A percentile compares a stretch with the other conserved stretches of the same genome.
These are phyloP conservation scores for Aethionema arabicum DNA, from an alignment of 345 rosid species.

Conservation along the genomic window DNA sequence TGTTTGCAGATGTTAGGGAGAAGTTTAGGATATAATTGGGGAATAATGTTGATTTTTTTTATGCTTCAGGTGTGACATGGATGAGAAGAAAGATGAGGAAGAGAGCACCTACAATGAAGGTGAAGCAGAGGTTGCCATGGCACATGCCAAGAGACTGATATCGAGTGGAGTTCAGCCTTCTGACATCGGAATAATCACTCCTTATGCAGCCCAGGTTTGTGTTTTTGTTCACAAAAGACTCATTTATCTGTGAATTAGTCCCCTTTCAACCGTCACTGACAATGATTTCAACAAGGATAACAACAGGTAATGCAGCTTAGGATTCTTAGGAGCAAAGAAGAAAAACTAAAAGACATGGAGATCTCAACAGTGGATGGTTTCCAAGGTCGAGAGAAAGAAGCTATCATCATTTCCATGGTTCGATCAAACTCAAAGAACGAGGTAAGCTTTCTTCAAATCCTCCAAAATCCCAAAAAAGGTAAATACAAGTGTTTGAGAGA, in stretches of 20 bases:
- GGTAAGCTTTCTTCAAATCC: slow-evolving; percentile 40
- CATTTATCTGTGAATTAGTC: neutral
- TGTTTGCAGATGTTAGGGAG: neutral
- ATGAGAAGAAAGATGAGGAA: slow-evolving; percentile 98
- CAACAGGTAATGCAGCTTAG: slow-evolving; percentile 70
- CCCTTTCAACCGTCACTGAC: neutral
- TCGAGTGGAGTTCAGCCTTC: slow-evolving; percentile 70
- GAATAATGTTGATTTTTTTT: neutral
- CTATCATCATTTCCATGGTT: slow-evolving; percentile 93
- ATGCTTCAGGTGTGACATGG: slow-evolving; percentile 84
- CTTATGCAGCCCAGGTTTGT: slow-evolving; percentile 91
- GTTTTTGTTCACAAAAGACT: neutral
- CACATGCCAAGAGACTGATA: slow-evolving; percentile 83
- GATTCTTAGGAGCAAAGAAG: slow-evolving; percentile 67
- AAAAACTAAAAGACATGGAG: slow-evolving; percentile 76
- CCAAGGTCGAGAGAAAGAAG: slow-evolving; percentile 98
- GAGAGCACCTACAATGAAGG: slow-evolving; percentile 95
- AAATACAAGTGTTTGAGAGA: neutral
- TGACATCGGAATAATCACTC: slow-evolving; percentile 89
- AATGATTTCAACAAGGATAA: neutral
- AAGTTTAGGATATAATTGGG: neutral
- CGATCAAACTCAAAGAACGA: slow-evolving; percentile 88
- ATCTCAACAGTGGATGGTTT: slow-evolving; percentile 96
- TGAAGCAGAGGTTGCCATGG: slow-evolving; percentile 87
- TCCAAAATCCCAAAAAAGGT: neutral